phyloP scores from a whole-genome alignment of 176 grass and related monocot genomes.

The Poa annua region DNA sequence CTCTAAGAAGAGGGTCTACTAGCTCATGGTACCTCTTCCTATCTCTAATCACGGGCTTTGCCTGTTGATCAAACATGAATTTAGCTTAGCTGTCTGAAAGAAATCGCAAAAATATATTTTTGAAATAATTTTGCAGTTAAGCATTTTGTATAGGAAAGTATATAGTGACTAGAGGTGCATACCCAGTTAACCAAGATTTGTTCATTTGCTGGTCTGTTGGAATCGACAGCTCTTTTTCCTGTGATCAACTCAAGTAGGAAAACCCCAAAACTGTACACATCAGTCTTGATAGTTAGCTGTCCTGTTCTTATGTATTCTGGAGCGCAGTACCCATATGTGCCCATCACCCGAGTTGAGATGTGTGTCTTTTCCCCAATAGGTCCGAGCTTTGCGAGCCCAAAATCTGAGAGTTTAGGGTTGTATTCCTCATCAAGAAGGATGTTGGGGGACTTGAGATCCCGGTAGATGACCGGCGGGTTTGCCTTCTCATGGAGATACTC shows the following conservation, averaged over 20 bases:
- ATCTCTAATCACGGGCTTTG: conserved; percentile 71
- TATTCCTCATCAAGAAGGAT: conserved; percentile 77
- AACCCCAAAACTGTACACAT: conserved; percentile 92
- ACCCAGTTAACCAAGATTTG: conserved; percentile 89
- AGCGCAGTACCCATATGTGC: conserved; percentile 86
- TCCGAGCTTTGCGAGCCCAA: conserved; percentile 78
- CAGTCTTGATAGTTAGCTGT: conserved; percentile 73
- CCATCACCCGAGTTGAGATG: conserved; percentile 78
- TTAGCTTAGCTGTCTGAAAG: conserved; percentile 41
- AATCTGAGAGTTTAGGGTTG: conserved; percentile 88
- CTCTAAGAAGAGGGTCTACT: conserved; percentile 71
- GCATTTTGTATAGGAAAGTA: background rate
- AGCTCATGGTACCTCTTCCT: conserved; percentile 64
- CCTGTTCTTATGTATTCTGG: conserved; percentile 77
- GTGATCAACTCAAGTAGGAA: conserved; percentile 86
- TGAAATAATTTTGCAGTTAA: conserved; percentile 17
- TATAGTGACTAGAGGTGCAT: background rate
- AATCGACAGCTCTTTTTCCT: conserved; percentile 79
- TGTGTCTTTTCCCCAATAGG: conserved; percentile 48
- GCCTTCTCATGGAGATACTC: conserved; percentile 90
- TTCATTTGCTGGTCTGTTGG: conserved; percentile 50
- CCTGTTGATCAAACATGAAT: conserved; percentile 54
- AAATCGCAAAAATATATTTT: background rate
- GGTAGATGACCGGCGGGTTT: conserved; percentile 69
- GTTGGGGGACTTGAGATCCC: conserved; percentile 88